Conservation (phyloP, 2,329 filamentous ascomycete genomes). For the Sclerotinia glacialis region DNA sequence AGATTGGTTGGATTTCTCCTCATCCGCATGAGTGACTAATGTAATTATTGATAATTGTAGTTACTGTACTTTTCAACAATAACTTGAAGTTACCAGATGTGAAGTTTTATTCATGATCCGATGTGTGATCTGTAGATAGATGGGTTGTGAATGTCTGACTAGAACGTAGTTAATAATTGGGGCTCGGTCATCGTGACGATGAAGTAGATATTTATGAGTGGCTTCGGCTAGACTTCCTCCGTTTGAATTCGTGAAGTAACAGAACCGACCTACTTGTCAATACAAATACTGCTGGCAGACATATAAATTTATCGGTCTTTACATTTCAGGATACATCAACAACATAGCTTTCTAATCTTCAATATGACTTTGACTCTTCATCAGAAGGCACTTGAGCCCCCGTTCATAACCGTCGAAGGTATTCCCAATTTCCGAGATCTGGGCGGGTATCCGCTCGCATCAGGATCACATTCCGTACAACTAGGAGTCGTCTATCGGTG, state of each 20-base stretch:
- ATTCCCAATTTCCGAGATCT: conserved; percentile 68
- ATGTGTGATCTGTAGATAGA: background rate
- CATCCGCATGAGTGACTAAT: conserved; percentile 2
- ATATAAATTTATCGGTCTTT: background rate
- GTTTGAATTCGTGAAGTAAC: background rate
- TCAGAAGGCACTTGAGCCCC: conserved; percentile 40
- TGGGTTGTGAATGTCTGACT: background rate
- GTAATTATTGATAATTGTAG: background rate
- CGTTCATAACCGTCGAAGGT: conserved; percentile 53
- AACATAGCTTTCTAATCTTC: background rate
- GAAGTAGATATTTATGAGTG: background rate
- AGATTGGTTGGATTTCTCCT: background rate
- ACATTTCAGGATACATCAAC: background rate
- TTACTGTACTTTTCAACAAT: background rate
- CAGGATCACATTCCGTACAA: conserved; percentile 45
- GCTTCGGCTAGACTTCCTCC: conserved; percentile 1
- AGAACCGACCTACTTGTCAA: background rate
- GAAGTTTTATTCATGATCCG: background rate
- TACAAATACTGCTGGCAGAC: background rate
- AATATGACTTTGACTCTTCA: conserved; percentile 24
- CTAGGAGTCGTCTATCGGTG: conserved; percentile 62
- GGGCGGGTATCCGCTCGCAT: conserved; percentile 54
- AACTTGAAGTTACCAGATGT: background rate
- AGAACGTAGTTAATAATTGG: background rate
- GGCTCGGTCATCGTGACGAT: conserved; percentile 6